Evolutionary conservation across 2,329 filamentous ascomycete species (phyloP), one percentile per base, ranked within the genome.

Genomic region (Xylaria hypoxylon): DNA sequence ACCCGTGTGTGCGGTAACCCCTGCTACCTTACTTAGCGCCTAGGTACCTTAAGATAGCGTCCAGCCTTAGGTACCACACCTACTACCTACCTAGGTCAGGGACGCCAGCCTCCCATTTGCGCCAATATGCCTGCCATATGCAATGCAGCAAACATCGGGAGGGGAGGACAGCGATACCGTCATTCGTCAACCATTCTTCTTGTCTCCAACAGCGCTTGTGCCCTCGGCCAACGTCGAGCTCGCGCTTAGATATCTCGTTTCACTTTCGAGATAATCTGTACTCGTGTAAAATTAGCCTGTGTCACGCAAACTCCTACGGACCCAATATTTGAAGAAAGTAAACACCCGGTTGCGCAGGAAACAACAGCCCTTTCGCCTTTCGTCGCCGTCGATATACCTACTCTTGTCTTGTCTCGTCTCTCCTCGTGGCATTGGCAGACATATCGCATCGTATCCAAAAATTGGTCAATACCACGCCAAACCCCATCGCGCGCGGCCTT

Each of bases 81-180:
- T n/a, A n/a, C n/a, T n/a, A n/a, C n/a, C n/a, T n/a, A n/a, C n/a
- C n/a, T n/a, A 38, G 35, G 10, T 10, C 35, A 5, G 4, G 15
- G 3, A 51, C 40, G 33, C 62, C 56, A 56, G 42, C 57, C 62
- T 52, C 51, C 31, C 44, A 61, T 65, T 60, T 60, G 28, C 62
- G 35, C 35, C 35, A 38, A 38, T 38, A 38, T 38, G 56, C 24
- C 40, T 38, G 56, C 24, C 40, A 45, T 38, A 42, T 57, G 31
- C 48, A 55, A 48, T 57, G 31, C 48, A 55, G 50, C 50, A 45
- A 53, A 11, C 33, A 40, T 17, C 11, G 13, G 28, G 7, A 7
- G 47, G 5, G 19, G 26, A 35, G 33, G 5, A n/a, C 38, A 31
- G 15, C 38, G n/a, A n/a, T 35, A n/a, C 47, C 10, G 28, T 44